Conservation (phyloP, 179 eudicot species). For the Actinidia chinensis region DNA sequence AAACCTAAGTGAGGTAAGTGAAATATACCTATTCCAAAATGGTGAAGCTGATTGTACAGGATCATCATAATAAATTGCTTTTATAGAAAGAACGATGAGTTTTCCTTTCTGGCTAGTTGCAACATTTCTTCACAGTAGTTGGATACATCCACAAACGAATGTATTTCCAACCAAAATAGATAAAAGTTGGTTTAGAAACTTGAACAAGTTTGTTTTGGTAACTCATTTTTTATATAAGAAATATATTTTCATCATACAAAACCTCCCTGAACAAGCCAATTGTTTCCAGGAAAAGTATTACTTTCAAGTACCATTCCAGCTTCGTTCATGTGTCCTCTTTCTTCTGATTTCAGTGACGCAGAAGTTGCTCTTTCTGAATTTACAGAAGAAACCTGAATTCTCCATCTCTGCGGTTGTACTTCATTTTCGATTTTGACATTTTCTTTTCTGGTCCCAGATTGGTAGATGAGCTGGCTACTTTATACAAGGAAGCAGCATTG, state of each 20-base stretch:
- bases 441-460: conserved; percentile 44
- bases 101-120: too few relatives aligned
- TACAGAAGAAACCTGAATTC: background rate
- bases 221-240: background rate
- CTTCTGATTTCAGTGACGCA: background rate
- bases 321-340: background rate
- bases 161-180: background rate
- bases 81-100: too few relatives aligned
- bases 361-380: background rate
- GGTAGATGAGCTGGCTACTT: conserved; percentile 67
- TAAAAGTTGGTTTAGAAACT: background rate
- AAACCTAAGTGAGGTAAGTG: too few relatives aligned
- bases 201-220: background rate
- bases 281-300: background rate
- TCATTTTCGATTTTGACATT: background rate
- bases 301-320: conserved; percentile 7
- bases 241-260: background rate
- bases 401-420: conserved; percentile 5
- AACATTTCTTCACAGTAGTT: background rate
- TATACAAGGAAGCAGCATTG: conserved; percentile 75
- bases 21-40: too few relatives aligned
- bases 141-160: background rate
- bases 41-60: too few relatives aligned
- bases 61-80: too few relatives aligned
- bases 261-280: background rate